A percentile compares a stretch with the other conserved stretches of the same genome.
Conservation (phyloP, 495 filamentous ascomycete species). For the Daldinia grandis region DNA sequence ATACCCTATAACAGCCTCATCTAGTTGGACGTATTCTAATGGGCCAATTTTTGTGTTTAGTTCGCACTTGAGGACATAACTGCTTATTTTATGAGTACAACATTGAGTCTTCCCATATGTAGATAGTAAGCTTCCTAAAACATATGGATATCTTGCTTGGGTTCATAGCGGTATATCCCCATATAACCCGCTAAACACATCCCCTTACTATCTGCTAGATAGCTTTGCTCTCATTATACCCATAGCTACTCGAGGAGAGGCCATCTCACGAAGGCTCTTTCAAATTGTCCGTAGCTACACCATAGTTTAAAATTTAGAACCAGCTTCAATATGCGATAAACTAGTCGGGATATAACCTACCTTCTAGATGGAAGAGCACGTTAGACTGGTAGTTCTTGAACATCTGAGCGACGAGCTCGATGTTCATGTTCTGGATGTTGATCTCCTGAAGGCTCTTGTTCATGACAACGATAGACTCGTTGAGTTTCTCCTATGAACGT, state of each 20-base stretch:
- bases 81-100: background rate
- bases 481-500: conserved; percentile 85
- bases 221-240: background rate
- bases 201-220: background rate
- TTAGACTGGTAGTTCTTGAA: conserved; percentile 99
- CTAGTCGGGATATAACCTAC: conserved; percentile 55
- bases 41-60: too few relatives aligned
- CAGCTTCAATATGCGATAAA: background rate
- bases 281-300: conserved; percentile 80
- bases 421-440: conserved; percentile 98
- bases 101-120: background rate
- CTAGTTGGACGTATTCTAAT: too few relatives aligned
- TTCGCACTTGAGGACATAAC: too few relatives aligned
- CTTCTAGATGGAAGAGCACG: conserved; percentile 96
- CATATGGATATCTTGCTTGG: background rate
- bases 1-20: too few relatives aligned
- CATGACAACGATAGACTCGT: conserved; percentile 89
- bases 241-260: background rate
- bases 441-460: conserved; percentile 96
- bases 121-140: background rate
- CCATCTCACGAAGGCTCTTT: conserved; percentile 72
- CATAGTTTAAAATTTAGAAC: conserved; percentile 3
- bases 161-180: background rate
- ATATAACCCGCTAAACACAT: background rate
- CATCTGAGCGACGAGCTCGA: conserved; percentile 98